Base-by-base conservation (phyloP, 2,329 filamentous ascomycete species). In the Beauveria australis region DNA sequence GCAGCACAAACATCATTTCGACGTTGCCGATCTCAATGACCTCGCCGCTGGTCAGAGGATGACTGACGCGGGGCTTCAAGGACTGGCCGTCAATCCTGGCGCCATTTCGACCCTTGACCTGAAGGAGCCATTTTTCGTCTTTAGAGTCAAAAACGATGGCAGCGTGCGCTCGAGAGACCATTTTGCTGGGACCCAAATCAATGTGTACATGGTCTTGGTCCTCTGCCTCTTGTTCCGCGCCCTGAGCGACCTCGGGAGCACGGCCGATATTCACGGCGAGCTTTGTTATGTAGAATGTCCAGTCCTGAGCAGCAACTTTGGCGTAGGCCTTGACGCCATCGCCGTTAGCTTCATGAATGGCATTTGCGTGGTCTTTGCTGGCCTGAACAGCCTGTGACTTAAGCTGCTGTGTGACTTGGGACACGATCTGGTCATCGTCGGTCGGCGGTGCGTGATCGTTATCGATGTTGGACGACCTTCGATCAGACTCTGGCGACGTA, bases 1-100 rank as follows among this genome's bases (percentile, higher is more conserved):
- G 93, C n/a, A 96, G 84, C 53, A 97, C 91, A 74, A 99, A 99
- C 80, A 97, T 93, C 94, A 99, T 99, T 77, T 99, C 93, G 1
- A 94, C 89, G 58, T 90, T 90, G 67, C 89, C 89, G 69, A 97
- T 90, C 70, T 96, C 92, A 61, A 99, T 87, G 48, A 97, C 91
- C 71, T 93, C 88, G 61, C 94, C 94, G 68, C 92, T 96, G 47
- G 85, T 84, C 28, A 99, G 81, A 33, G 84, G 77, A 40, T 85
- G 82, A 41, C 84, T 81, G 44, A 81, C 77, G 14, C 88, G 88
- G 56, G 87, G 81, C 68, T 89, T 89, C 60, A 95, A 76, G 22
- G 83, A 78, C 55, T 77, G 76, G 63, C 91, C 90, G 72, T 99
- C 91, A 24, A 97, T 79, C 68, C 90, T 91, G 52, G 96, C 83